Percentiles rank a stretch among this genome's conserved stretches.
phyloP scores from a whole-genome alignment of 2,329 filamentous ascomycete species.

The Tolypocladium album region DNA sequence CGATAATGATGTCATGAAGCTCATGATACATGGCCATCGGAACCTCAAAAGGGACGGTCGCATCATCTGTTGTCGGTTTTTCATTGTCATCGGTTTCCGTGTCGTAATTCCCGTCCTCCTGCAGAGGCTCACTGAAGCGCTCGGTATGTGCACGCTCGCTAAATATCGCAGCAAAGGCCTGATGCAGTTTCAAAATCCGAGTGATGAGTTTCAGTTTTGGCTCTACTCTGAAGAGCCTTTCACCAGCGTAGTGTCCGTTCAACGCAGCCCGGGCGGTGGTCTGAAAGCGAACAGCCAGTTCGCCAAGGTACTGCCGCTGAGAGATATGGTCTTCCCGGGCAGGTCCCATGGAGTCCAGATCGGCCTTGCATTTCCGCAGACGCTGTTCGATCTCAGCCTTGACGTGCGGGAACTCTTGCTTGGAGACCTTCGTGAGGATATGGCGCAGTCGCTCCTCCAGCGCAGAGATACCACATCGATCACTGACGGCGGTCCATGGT shows the following conservation, averaged over 20 bases:
- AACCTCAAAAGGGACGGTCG: background rate
- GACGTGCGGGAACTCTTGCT: slow-evolving; percentile 24
- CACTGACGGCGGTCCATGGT: slow-evolving; percentile 23
- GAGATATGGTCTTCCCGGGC: slow-evolving; percentile 13
- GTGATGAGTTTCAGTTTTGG: slow-evolving; percentile 25
- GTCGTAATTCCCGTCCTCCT: background rate
- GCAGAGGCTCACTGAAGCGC: slow-evolving; percentile 1
- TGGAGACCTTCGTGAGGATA: slow-evolving; percentile 29
- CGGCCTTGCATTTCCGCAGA: slow-evolving; percentile 3
- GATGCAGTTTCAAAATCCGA: slow-evolving; percentile 23
- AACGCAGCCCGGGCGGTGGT: slow-evolving; percentile 17
- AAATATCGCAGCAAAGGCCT: slow-evolving; percentile 20
- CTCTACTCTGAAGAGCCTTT: slow-evolving; percentile 16
- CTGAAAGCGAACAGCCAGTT: slow-evolving; percentile 19
- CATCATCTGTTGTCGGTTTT: background rate
- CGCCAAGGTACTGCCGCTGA: slow-evolving; percentile 24
- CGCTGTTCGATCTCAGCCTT: slow-evolving; percentile 14
- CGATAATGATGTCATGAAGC: slow-evolving; percentile 1
- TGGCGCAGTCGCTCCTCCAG: slow-evolving; percentile 23
- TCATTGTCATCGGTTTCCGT: background rate
- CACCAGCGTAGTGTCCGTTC: slow-evolving; percentile 22
- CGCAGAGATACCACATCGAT: slow-evolving; percentile 21
- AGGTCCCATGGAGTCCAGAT: slow-evolving; percentile 18
- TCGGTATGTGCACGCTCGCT: slow-evolving; percentile 10
- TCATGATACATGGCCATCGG: slow-evolving; percentile 1